Evolutionary conservation across 225 moss, liverwort and hornwort genomes (phyloP), one percentile per base, ranked within the genome.

Genomic region (Lunularia cruciata): DNA sequence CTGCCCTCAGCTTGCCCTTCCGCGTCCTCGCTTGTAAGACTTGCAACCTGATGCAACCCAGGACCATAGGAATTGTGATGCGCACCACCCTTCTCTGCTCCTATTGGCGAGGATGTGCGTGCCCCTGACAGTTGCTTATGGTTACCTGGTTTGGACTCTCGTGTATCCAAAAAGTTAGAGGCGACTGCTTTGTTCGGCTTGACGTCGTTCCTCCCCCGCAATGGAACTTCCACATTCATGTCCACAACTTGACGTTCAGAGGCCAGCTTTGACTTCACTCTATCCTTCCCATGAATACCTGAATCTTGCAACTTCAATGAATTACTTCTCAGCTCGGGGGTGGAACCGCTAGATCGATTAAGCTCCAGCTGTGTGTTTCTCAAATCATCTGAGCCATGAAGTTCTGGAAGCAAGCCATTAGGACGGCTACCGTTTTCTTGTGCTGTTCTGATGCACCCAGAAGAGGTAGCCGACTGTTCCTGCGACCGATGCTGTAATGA

Each of bases 71-170:
- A 45, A 61, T 65, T 77, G 26, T 60, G 64, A 53, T 52, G 73
- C 68, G 63, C 68, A 72, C 46, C 75, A 66, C 64, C 73, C 51
- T 77, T 77, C 45, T 73, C 76, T 47, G 32, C 11, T 32, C 34
- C 51, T 6, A 52, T 28, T 13, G 67, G 67, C 48, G 67, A 34
- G 4, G 73, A 73, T 73, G 69, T 60, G 39, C 64, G 70, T 48
- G 70, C 65, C 69, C 73, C 81, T 62, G 73, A 77, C 70, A 81
- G 70, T 60, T 77, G 81, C 81, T 77, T 77, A 76, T 64, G 73
- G 80, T 67, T 76, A 63, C 69, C 72, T 69, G 55, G n/a, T 76
- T 68, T 72, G 47, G 36, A 54, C 67, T 72, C 79, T 72, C 68
- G 74, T 9, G 66, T 39, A 69, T 74, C 74, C 51, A 32, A 73